These are phyloP conservation scores for Phytophthora pistaciae DNA, from an alignment of 352 stramenopile genomes.

Conservation along the genomic window DNA sequence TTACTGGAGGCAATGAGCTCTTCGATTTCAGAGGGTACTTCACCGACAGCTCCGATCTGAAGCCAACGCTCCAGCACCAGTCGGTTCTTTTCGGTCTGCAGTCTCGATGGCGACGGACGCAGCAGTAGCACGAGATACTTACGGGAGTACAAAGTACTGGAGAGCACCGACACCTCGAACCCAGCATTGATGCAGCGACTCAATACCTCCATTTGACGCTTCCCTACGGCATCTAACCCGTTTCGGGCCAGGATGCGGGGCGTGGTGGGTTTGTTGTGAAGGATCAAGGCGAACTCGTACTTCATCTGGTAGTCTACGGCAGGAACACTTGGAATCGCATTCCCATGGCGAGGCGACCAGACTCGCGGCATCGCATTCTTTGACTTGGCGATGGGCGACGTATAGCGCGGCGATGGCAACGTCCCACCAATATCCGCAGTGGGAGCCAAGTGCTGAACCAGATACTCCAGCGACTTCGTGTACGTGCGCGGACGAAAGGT, in stretches of 20 bases:
- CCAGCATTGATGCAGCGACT: slow-evolving; percentile 77
- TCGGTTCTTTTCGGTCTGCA: slow-evolving; percentile 85
- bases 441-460: slow-evolving; percentile 83
- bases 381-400: slow-evolving; percentile 56
- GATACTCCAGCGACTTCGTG: slow-evolving; percentile 81
- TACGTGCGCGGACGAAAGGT: slow-evolving; percentile 66
- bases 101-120: slow-evolving; percentile 59
- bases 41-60: slow-evolving; percentile 85
- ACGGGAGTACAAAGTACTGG: slow-evolving; percentile 81
- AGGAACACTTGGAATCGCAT: slow-evolving; percentile 36
- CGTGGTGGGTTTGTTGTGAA: slow-evolving; percentile 87
- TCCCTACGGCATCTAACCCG: slow-evolving; percentile 75
- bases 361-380: slow-evolving; percentile 64
- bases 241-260: slow-evolving; percentile 78
- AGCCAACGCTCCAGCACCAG: slow-evolving; percentile 87
- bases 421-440: slow-evolving; percentile 38
- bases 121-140: slow-evolving; percentile 87
- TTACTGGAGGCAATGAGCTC: slow-evolving; percentile 84
- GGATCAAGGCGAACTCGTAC: slow-evolving; percentile 87
- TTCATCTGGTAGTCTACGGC: slow-evolving; percentile 73
- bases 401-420: slow-evolving; percentile 44
- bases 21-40: slow-evolving; percentile 89
- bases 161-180: slow-evolving; percentile 82
- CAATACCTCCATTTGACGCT: slow-evolving; percentile 82
- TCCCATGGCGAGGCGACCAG: slow-evolving; percentile 73